Conservation (phyloP, 2,329 filamentous ascomycete species). For the Claviceps pazoutovae region DNA sequence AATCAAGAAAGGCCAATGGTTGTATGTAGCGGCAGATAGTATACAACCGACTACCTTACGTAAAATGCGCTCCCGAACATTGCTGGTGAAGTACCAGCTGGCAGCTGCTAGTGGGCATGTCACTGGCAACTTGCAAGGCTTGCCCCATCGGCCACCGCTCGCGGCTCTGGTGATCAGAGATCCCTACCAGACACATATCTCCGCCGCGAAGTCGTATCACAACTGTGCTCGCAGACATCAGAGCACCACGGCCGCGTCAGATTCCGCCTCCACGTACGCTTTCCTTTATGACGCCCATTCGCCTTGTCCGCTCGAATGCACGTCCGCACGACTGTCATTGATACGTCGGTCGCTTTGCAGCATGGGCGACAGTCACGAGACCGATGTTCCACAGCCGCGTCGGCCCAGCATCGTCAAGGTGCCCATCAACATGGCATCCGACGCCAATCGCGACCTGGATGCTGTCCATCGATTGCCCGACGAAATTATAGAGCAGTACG, state of each 20-base stretch:
- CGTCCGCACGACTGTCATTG: background rate
- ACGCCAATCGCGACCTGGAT: slow-evolving; percentile 11
- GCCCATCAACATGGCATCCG: slow-evolving; percentile 12
- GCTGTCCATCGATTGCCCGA: slow-evolving; percentile 46
- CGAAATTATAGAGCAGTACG: slow-evolving; percentile 58
- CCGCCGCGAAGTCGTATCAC: too few relatives aligned
- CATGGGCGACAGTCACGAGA: slow-evolving; percentile 16
- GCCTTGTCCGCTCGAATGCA: background rate
- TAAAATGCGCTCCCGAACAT: too few relatives aligned
- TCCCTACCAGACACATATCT: too few relatives aligned
- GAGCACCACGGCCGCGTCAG: background rate
- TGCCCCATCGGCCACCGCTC: too few relatives aligned
- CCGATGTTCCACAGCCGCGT: slow-evolving; percentile 15
- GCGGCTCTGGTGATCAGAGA: too few relatives aligned
- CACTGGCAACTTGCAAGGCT: too few relatives aligned
- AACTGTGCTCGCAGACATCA: background rate
- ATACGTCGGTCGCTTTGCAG: background rate
- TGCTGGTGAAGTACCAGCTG: too few relatives aligned
- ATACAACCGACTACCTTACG: too few relatives aligned
- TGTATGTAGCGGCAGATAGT: too few relatives aligned
- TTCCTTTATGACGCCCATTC: background rate
- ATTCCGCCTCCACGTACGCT: background rate
- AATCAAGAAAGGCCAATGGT: too few relatives aligned
- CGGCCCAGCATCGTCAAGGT: slow-evolving; percentile 22
- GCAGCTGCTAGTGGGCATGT: too few relatives aligned